Evolutionary conservation across 2,329 filamentous ascomycete genomes (phyloP).

Genomic region (Paraphoma chrysanthemicola): DNA sequence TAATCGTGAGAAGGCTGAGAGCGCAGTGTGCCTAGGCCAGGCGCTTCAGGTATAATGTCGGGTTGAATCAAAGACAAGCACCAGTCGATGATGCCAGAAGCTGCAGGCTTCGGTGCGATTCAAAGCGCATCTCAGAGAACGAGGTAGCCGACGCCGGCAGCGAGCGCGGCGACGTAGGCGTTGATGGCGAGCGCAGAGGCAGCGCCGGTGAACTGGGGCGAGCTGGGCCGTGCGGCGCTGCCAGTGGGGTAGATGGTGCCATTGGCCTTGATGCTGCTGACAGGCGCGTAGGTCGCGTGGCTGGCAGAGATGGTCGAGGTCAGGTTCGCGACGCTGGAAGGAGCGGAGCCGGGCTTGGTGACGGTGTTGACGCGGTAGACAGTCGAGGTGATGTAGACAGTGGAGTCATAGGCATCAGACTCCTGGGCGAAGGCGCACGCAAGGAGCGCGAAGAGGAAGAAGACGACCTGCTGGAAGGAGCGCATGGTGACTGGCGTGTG

Average conservation of each 20-base stretch:
- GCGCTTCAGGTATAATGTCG: slow-evolving; percentile 1
- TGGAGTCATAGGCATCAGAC: slow-evolving; percentile 36
- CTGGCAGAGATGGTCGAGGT: slow-evolving; percentile 40
- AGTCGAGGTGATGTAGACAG: slow-evolving; percentile 47
- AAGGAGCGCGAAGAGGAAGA: slow-evolving; percentile 44
- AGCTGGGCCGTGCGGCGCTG: slow-evolving; percentile 18
- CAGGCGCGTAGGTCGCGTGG: slow-evolving; percentile 22
- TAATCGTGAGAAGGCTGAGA: slow-evolving; percentile 28
- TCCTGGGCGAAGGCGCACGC: slow-evolving; percentile 38
- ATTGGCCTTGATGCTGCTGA: slow-evolving; percentile 18
- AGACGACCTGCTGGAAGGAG: slow-evolving; percentile 43
- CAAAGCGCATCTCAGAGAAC: slow-evolving; percentile 38
- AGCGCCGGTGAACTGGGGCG: slow-evolving; percentile 40
- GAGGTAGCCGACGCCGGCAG: slow-evolving; percentile 43
- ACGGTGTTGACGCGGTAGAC: slow-evolving; percentile 49
- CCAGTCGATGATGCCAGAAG: slow-evolving; percentile 40
- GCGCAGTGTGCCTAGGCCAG: slow-evolving; percentile 20
- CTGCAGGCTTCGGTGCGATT: slow-evolving; percentile 10
- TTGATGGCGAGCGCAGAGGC: slow-evolving; percentile 42
- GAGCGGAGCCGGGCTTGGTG: slow-evolving; percentile 40
- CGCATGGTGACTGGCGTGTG: slow-evolving; percentile 37
- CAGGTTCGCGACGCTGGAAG: slow-evolving; percentile 36
- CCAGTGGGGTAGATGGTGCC: slow-evolving; percentile 26
- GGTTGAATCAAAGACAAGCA: slow-evolving; percentile 37
- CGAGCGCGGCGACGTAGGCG: slow-evolving; percentile 37